Evolutionary conservation across 169 alveolate species (phyloP).

Genomic region (Perkinsus olseni): DNA sequence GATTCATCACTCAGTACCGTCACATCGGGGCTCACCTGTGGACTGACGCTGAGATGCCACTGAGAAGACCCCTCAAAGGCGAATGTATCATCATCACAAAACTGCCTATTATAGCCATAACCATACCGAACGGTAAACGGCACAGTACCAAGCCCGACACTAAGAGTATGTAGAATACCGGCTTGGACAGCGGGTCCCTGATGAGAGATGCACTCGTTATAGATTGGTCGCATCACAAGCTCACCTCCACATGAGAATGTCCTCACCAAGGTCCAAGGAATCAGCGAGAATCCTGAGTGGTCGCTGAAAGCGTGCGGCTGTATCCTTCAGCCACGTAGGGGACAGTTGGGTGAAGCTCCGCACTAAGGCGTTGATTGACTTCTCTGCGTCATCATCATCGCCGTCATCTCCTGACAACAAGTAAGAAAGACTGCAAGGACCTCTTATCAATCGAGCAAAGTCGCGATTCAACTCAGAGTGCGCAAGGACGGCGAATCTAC

Average conservation of each 20-base stretch:
- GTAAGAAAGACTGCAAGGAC: too few species aligned
- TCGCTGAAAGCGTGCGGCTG: background rate
- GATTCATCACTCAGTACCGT: too few species aligned
- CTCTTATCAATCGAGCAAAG: too few species aligned
- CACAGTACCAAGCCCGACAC: background rate
- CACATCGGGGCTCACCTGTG: background rate
- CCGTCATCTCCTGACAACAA: too few species aligned
- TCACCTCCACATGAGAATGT: background rate
- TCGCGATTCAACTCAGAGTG: too few species aligned
- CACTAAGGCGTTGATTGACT: background rate
- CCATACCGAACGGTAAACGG: background rate
- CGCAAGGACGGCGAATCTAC: too few species aligned
- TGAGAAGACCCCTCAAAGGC: background rate
- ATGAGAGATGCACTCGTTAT: background rate
- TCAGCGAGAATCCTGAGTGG: background rate
- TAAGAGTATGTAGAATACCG: background rate
- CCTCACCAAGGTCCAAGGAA: background rate
- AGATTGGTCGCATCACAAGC: background rate
- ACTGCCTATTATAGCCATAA: background rate
- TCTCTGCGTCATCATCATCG: background rate
- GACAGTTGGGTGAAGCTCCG: background rate
- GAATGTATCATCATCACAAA: background rate
- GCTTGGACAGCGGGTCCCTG: background rate
- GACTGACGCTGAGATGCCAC: background rate
- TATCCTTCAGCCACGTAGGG: background rate